phyloP scores from a whole-genome alignment of 768 basidiomycete species.

The Leccinum truebloodii region DNA sequence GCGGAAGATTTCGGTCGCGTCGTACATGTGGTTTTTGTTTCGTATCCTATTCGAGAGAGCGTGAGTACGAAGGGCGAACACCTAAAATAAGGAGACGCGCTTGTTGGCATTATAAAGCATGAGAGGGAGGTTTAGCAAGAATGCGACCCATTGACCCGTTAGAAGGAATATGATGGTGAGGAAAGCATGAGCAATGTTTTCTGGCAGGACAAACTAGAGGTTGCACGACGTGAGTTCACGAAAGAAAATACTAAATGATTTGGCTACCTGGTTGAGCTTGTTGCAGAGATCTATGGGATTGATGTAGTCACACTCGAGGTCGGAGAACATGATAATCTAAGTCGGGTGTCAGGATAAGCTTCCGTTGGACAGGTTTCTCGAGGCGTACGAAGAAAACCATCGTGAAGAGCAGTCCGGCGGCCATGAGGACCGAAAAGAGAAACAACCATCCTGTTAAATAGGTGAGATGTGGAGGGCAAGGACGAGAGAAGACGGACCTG shows the following conservation, averaged over 20 bases:
- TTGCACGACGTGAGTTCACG: background rate
- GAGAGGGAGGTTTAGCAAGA: constrained; percentile 87
- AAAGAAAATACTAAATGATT: background rate
- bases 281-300: constrained; percentile 99
- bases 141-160: constrained; percentile 93
- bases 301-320: constrained; percentile 99
- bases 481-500: constrained; percentile 35
- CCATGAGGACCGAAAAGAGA: constrained; percentile 93
- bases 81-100: constrained; percentile 45
- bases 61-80: background rate
- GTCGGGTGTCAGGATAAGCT: background rate
- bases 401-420: constrained; percentile 93
- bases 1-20: constrained; percentile 99
- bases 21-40: constrained; percentile 96
- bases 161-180: constrained; percentile 90
- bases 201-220: constrained; percentile 92
- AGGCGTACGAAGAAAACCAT: constrained; percentile 97
- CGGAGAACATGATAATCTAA: constrained; percentile 99
- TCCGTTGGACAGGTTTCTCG: background rate
- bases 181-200: constrained; percentile 93
- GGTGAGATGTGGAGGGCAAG: background rate
- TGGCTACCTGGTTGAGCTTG: constrained; percentile 91
- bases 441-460: constrained; percentile 85
- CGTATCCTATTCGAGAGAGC: constrained; percentile 60
- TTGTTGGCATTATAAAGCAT: constrained; percentile 93